Base-by-base conservation (phyloP, 176 grass and related monocot species). In the Hordeum marinum region DNA sequence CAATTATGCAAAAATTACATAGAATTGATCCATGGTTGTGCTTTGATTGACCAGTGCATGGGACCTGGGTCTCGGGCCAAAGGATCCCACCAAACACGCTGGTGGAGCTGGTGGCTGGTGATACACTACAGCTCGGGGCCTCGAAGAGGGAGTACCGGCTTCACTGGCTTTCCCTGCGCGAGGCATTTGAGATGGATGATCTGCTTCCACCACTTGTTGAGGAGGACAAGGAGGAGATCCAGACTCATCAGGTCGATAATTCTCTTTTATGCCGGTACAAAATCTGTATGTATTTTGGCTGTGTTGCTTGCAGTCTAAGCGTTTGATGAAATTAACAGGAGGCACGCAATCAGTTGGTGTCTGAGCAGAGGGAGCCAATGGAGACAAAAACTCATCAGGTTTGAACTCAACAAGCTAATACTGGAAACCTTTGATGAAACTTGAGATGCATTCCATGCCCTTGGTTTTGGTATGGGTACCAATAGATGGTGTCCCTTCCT, bases 101-200 rank as follows among this genome's bases (percentile, higher is more conserved):
- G 14, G 86, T 96, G 45, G 86, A 94, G 26, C 72, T 99, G 26
- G 83, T 76, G 5, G 82, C 82, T 7, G 96, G 93, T 55, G 93
- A 94, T 71, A 69, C 64, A 15, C 58, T 99, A 29, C 92, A 78
- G 43, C 86, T 99, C 21, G 96, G 94, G 25, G 76, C 75, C 63
- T 99, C 96, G 0, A 94, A 87, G 48, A 90, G 94, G 80, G 88
- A 94, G 82, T 96, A 96, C 61, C 90, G 86, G 25, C 78, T 99
- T 81, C 86, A 94, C 21, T 99, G 93, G 96, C n/a, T 99, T 9
- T 86, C 96, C 17, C 66, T 90, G 9, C 80, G 73, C 9, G 88
- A 90, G 58, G 96, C 81, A 9, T 85, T 90, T 63, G 94, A 96
- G 76, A 92, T 89, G 84, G 96, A 92, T 45, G 91, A 92, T 39